Conservation (phyloP, 2,329 filamentous ascomycete genomes). For the Emydomyces testavorans region DNA sequence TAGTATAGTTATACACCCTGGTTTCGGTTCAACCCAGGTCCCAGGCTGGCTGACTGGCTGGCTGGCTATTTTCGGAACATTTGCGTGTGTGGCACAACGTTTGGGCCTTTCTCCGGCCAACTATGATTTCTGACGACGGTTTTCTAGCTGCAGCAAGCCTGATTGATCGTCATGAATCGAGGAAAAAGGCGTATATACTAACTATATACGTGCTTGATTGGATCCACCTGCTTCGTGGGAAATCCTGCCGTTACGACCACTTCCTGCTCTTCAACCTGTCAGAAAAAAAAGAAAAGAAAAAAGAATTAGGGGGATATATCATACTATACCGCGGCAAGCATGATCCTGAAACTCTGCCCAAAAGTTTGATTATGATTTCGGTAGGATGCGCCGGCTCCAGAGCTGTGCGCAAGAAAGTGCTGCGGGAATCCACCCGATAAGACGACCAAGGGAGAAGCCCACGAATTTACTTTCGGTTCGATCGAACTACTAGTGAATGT, state of each 20-base stretch:
- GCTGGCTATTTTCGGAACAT: constrained; percentile 11
- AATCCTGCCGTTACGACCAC: constrained; percentile 10
- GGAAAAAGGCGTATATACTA: no score
- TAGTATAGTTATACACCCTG: no score
- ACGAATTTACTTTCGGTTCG: constrained; percentile 10
- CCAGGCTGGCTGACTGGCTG: no score
- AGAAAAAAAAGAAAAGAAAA: no score
- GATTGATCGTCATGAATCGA: constrained; percentile 9
- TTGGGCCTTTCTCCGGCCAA: constrained; percentile 5
- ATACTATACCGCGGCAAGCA: constrained; percentile 10
- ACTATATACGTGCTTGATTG: not conserved
- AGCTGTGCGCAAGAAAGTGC: constrained; percentile 1
- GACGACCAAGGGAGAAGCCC: constrained; percentile 8
- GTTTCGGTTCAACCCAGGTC: constrained; percentile 5
- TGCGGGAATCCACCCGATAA: constrained; percentile 13
- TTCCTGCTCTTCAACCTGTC: no score
- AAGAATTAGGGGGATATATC: no score
- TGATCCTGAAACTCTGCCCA: constrained; percentile 1
- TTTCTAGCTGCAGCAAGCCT: constrained; percentile 12
- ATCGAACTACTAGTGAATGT: constrained; percentile 2
- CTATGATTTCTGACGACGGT: not conserved
- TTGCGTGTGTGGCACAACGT: constrained; percentile 2
- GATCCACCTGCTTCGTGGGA: constrained; percentile 1
- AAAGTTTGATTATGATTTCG: constrained; percentile 12
- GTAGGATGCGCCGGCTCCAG: constrained; percentile 12